These are phyloP conservation scores for Marasmius sp. DNA, from an alignment of 1,284 basidiomycete genomes.

Conservation along the genomic window DNA sequence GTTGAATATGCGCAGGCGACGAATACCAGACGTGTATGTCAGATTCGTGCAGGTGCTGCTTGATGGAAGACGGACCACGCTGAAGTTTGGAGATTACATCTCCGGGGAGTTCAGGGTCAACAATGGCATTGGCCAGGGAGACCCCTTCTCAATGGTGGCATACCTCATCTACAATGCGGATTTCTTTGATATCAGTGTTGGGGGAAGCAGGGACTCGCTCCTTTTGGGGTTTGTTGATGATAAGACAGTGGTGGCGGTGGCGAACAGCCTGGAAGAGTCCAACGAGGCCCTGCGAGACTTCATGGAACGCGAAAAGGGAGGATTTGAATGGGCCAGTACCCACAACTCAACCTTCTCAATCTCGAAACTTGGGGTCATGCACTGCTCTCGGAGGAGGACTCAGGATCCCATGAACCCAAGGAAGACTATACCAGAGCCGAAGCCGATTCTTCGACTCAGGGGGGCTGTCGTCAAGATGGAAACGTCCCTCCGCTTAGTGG, in stretches of 20 bases:
- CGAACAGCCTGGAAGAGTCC: neutral
- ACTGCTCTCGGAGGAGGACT: slow-evolving; percentile 13
- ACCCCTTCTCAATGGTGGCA: slow-evolving; percentile 19
- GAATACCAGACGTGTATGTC: neutral
- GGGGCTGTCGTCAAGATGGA: slow-evolving; percentile 9
- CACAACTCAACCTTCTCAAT: slow-evolving; percentile 28
- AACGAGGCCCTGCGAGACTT: neutral
- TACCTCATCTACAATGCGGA: slow-evolving; percentile 23
- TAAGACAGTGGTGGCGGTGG: slow-evolving; percentile 6
- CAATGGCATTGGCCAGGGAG: slow-evolving; percentile 22
- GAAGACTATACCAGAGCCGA: neutral
- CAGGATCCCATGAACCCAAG: neutral
- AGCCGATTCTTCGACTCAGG: slow-evolving; percentile 1
- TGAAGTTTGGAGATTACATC: slow-evolving; percentile 16
- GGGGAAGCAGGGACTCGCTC: neutral
- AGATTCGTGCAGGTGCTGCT: slow-evolving; percentile 3
- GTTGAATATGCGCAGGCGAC: neutral
- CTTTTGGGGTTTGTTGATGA: slow-evolving; percentile 17
- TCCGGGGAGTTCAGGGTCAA: slow-evolving; percentile 9
- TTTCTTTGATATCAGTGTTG: slow-evolving; percentile 14
- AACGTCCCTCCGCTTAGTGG: slow-evolving; percentile 29
- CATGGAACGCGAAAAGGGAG: slow-evolving; percentile 12
- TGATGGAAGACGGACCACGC: slow-evolving; percentile 6
- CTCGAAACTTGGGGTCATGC: slow-evolving; percentile 22
- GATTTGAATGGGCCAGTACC: slow-evolving; percentile 22